These are phyloP conservation scores for Sporothrix sp. DNA, from an alignment of 2,329 filamentous ascomycete genomes.

Conservation along the genomic window DNA sequence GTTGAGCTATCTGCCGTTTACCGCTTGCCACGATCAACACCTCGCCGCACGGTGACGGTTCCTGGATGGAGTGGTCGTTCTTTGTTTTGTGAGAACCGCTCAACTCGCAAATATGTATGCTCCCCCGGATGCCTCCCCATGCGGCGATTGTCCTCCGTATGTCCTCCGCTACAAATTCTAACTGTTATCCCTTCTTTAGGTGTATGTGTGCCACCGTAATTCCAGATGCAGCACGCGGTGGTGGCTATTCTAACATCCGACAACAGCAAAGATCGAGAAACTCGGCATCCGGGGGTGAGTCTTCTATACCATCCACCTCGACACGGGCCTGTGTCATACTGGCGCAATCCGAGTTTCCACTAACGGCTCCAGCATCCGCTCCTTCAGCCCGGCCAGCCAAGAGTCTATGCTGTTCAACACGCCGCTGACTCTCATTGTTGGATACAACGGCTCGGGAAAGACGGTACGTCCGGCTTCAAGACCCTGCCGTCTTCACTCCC, in stretches of 20 bases:
- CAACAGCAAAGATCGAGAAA: constrained; percentile 21
- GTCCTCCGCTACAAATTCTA: not conserved
- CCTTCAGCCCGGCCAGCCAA: constrained; percentile 64
- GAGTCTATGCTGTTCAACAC: constrained; percentile 82
- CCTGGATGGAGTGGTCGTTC: not conserved
- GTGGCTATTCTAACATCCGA: not conserved
- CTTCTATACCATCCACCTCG: not conserved
- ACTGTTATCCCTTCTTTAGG: not conserved
- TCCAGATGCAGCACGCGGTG: not conserved
- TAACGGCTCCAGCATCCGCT: constrained; percentile 44
- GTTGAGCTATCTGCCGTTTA: not conserved
- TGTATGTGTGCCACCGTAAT: not conserved
- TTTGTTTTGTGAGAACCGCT: too few species aligned
- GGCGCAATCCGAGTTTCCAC: too few species aligned
- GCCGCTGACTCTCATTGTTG: constrained; percentile 90
- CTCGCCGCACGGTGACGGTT: too few species aligned
- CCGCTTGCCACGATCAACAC: too few species aligned
- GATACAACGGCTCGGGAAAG: constrained; percentile 95
- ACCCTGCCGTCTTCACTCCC: too few species aligned
- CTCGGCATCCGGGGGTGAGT: constrained; percentile 20
- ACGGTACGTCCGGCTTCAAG: constrained; percentile 35
- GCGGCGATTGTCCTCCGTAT: not conserved
- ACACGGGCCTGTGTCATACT: not conserved
- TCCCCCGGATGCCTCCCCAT: not conserved
- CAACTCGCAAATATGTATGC: too few species aligned